Base-by-base conservation (phyloP, 2,329 filamentous ascomycete species). In the Drechslerella coelobrocha region DNA sequence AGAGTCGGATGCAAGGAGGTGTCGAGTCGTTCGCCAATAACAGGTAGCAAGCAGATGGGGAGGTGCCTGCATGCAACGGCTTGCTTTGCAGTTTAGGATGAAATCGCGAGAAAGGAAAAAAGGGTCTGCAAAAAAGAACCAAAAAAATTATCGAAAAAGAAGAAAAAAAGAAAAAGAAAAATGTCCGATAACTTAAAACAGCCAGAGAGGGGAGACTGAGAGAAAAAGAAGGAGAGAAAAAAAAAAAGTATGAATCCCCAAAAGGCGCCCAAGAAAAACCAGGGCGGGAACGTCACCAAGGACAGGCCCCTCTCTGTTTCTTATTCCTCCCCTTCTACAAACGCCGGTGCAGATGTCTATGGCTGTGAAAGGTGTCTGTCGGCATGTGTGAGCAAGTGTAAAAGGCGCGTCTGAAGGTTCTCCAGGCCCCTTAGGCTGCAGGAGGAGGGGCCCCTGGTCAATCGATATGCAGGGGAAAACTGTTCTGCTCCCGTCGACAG, bases 391-490 rank as follows among this genome's bases (percentile, higher is more conserved):
- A 56, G 55, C 50, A 61, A 56, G 55, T 47, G 43, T 19, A 57
- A 62, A 69, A 43, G 51, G 65, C 65, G 65, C 65, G 52, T 59
- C 43, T 59, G 63, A 52, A 53, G 43, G 55, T 37, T 29, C 12
- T 69, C 52, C 65, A 61, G 26, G 56, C 62, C 65, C 65, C 57
- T 62, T 51, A 61, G 65, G 34, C 34, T 39, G 34, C 34, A 39
- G 34, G 34, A 14, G 12, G 51, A 62, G 57, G 57, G 65, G 57
- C 29, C 65, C 65, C 53, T 69, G 65, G 34, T 53, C 45, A 57
- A 69, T 69, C 59, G 45, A 62, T 62, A 69, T 69, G 65, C 65
- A 69, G 65, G 65, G 65, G 65, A 41, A 59, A 45, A 17, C 14
- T 17, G 19, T 45, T 57, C 37, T 51, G 43, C 29, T 61, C 45